These are phyloP conservation scores for Podaxis rugospora DNA, from an alignment of 768 basidiomycete species.

Conservation along the genomic window DNA sequence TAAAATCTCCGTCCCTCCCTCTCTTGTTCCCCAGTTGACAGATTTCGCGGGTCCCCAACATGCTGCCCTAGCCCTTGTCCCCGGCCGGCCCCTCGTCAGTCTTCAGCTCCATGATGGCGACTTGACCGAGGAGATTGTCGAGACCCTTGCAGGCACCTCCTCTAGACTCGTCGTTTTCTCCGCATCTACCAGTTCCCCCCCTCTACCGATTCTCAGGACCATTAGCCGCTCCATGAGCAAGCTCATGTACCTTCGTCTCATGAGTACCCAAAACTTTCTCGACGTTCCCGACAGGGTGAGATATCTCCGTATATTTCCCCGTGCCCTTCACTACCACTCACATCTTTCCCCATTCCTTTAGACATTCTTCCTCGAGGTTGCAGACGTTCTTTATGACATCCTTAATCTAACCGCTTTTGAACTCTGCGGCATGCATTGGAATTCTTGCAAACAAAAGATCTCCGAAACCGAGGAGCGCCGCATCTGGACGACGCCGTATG, in stretches of 20 bases:
- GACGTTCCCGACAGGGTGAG: conserved; percentile 50
- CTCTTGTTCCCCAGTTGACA: conserved; percentile 38
- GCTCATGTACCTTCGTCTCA: conserved; percentile 64
- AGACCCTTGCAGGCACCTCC: conserved; percentile 44
- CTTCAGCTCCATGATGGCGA: conserved; percentile 61
- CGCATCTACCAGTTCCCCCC: conserved; percentile 53
- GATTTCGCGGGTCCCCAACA: conserved; percentile 61
- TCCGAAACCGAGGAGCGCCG: conserved; percentile 33
- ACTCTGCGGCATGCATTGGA: conserved; percentile 75
- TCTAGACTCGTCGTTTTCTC: conserved; percentile 51
- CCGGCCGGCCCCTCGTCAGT: conserved; percentile 60
- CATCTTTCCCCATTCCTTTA: conserved; percentile 17
- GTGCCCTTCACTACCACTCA: conserved; percentile 12
- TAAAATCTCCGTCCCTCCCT: conserved; percentile 30
- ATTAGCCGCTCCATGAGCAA: conserved; percentile 55
- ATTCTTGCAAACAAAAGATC: conserved; percentile 38
- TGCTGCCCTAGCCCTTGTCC: conserved; percentile 52
- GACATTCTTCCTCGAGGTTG: conserved; percentile 34
- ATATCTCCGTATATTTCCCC: conserved; percentile 10
- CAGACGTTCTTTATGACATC: conserved; percentile 44
- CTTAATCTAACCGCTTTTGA: conserved; percentile 64
- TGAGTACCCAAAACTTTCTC: conserved; percentile 49
- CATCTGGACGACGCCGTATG: conserved; percentile 32
- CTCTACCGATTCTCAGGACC: conserved; percentile 51
- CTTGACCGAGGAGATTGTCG: conserved; percentile 53